phyloP scores from a whole-genome alignment of 805 yeast genomes.

The Ascoidea rubescens region DNA sequence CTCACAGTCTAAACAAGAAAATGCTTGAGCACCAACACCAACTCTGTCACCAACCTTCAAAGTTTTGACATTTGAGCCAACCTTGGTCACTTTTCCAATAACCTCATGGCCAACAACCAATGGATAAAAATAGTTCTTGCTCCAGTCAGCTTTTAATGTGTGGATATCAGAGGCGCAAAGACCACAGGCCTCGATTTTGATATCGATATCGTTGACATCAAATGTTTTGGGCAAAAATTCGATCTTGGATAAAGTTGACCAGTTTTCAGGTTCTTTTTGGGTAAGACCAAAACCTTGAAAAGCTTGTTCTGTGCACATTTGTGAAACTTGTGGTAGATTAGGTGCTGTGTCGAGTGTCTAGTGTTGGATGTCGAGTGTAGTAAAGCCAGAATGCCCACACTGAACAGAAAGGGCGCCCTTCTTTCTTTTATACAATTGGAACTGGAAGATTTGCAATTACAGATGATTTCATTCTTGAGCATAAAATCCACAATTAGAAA shows the following conservation, averaged over 20 bases:
- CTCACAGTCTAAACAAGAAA: constrained; percentile 22
- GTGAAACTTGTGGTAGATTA: background rate
- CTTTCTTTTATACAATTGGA: too few relatives aligned
- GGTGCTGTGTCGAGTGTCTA: too few relatives aligned
- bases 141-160: constrained; percentile 38
- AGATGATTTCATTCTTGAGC: too few relatives aligned
- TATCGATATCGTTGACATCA: constrained; percentile 27
- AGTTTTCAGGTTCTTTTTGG: constrained; percentile 16
- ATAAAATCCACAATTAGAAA: too few relatives aligned
- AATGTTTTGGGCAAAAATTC: constrained; percentile 24
- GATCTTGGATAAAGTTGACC: constrained; percentile 19
- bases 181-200: constrained; percentile 33
- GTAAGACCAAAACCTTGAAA: constrained; percentile 25
- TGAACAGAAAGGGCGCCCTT: too few relatives aligned
- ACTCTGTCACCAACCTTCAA: constrained; percentile 29
- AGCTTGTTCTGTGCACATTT: constrained; percentile 22
- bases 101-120: constrained; percentile 15
- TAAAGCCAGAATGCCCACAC: too few relatives aligned
- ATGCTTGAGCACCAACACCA: constrained; percentile 31
- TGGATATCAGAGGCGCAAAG: constrained; percentile 40
- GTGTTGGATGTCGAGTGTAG: too few relatives aligned
- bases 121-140: too few relatives aligned
- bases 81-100: constrained; percentile 11
- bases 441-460: too few relatives aligned
- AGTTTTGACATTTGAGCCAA: constrained; percentile 26